A percentile compares a stretch with the other conserved stretches of the same genome.
Conservation (phyloP, 148 eudicot species). For the Polygonum maritimum region DNA sequence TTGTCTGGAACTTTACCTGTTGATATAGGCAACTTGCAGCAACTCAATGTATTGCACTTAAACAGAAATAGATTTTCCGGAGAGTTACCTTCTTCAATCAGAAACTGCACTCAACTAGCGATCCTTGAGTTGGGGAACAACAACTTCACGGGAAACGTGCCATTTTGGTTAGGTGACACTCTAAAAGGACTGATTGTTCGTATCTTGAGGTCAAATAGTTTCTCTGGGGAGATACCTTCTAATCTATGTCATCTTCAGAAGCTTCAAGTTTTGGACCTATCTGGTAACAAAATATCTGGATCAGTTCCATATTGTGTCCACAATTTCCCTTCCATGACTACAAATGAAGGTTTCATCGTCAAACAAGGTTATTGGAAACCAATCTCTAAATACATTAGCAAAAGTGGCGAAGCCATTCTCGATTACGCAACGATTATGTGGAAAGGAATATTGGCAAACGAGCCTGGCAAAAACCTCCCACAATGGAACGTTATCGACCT, state of each 20-base stretch:
- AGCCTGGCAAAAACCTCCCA: background rate
- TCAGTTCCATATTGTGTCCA: background rate
- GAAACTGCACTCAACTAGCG: background rate
- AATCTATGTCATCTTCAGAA: background rate
- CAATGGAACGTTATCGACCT: background rate
- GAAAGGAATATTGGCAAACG: background rate
- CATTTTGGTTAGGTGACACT: background rate
- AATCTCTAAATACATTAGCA: no score
- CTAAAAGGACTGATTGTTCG: background rate
- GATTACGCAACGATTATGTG: background rate
- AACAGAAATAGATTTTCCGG: background rate
- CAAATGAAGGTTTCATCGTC: background rate
- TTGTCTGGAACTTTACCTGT: background rate
- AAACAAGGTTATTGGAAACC: no score
- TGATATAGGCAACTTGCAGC: background rate
- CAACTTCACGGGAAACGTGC: background rate
- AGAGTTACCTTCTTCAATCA: background rate
- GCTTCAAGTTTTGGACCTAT: constrained; percentile 1
- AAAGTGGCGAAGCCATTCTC: no score
- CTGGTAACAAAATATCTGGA: background rate
- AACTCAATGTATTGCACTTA: background rate
- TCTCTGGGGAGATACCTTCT: background rate
- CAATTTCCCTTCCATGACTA: background rate
- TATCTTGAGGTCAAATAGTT: background rate
- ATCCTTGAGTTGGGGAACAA: background rate